These are phyloP conservation scores for Acrocalymma vagum DNA, from an alignment of 2,329 filamentous ascomycete genomes.

Conservation along the genomic window DNA sequence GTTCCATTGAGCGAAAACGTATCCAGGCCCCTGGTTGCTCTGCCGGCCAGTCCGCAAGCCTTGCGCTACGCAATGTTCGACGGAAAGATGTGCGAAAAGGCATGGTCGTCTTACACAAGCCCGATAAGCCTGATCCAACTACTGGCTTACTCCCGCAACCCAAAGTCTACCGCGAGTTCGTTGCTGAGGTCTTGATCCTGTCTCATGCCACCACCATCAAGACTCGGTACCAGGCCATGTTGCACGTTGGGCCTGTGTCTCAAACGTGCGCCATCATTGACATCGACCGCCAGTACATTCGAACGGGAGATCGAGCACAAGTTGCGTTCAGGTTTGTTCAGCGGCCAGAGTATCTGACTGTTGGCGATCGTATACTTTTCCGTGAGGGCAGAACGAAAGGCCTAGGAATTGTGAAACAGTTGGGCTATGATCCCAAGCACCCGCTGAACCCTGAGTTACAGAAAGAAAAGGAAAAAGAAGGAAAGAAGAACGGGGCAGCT, in stretches of 20 bases:
- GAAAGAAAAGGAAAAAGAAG: constrained; percentile 28
- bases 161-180: constrained; percentile 61
- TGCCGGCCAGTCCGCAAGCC: constrained; percentile 91
- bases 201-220: constrained; percentile 98
- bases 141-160: constrained; percentile 53
- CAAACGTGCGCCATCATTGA: constrained; percentile 98
- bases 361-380: constrained; percentile 90
- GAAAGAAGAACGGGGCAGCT: constrained; percentile 14
- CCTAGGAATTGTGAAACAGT: constrained; percentile 88
- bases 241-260: constrained; percentile 92
- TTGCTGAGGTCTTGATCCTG: constrained; percentile 85
- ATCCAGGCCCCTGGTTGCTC: constrained; percentile 87
- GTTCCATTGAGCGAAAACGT: constrained; percentile 93
- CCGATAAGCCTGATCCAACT: constrained; percentile 68
- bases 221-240: constrained; percentile 96
- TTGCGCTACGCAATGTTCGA: constrained; percentile 86
- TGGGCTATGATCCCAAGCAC: constrained; percentile 79
- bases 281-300: constrained; percentile 93
- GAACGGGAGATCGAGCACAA: constrained; percentile 90
- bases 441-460: constrained; percentile 49
- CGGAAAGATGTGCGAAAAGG: constrained; percentile 95
- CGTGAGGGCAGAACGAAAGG: constrained; percentile 95
- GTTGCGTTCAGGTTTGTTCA: constrained; percentile 97
- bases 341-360: constrained; percentile 87
- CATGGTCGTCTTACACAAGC: constrained; percentile 92